phyloP scores from a whole-genome alignment of 106 monocot species.

The Platanthera guangdongensis region DNA sequence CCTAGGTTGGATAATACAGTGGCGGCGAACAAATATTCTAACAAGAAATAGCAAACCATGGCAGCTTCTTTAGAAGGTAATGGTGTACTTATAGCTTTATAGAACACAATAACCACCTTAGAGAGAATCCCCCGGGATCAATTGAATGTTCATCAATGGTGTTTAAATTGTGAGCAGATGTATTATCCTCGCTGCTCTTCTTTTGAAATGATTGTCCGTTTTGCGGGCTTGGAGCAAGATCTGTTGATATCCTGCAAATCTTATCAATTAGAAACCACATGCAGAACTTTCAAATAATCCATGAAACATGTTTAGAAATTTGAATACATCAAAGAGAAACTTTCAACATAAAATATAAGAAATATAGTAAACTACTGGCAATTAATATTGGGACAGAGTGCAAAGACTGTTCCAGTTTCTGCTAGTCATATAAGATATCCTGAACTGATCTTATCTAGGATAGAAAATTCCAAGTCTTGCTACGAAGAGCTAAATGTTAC shows the following conservation, averaged over 20 bases:
- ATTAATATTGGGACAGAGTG: background rate
- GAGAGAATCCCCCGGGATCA: constrained; percentile 20
- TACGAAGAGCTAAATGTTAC: background rate
- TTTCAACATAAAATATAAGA: background rate
- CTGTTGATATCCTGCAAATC: constrained; percentile 44
- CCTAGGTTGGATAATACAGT: too few species aligned
- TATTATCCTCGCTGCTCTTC: constrained; percentile 16
- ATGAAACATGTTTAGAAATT: background rate
- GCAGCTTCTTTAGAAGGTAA: background rate
- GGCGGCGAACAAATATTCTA: background rate
- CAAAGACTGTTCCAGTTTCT: background rate
- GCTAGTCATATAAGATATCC: background rate
- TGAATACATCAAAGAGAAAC: background rate
- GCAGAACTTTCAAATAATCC: background rate
- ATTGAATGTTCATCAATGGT: constrained; percentile 17
- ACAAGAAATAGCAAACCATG: background rate
- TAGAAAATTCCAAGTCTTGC: too few species aligned
- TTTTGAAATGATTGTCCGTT: constrained; percentile 13
- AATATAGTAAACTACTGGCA: background rate
- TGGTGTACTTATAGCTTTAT: background rate
- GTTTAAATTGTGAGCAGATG: constrained; percentile 23
- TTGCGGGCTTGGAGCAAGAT: constrained; percentile 27
- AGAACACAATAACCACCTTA: constrained; percentile 18
- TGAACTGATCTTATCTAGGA: too few species aligned
- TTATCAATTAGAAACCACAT: background rate